Evolutionary conservation across 2,329 filamentous ascomycete species (phyloP), one percentile per base, ranked within the genome.

Genomic region (Penicillium italicum): DNA sequence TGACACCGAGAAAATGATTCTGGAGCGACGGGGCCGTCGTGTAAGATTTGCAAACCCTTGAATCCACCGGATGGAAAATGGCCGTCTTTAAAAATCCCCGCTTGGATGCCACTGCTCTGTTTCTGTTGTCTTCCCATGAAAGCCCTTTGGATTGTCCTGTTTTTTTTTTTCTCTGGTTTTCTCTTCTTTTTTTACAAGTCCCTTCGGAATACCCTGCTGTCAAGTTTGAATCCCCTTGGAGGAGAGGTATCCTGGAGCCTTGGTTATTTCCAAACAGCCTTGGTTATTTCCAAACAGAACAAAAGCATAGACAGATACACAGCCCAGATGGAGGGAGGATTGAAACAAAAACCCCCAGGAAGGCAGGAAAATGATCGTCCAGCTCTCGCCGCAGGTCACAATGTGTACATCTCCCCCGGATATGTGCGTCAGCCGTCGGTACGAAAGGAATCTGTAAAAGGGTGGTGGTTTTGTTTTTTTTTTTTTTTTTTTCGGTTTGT

Each of bases 1-100:
- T 78, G 83, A 86, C 66, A 94, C 90, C 49, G 90, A 94, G 76
- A 83, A 83, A 72, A 81, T 88, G 74, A 92, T 94, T 66, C 85
- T 89, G 68, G 85, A 90, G 61, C 81, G 88, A 59, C 71, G 71
- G 2, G 56, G 57, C 47, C 72, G 72, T 52, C 71, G 70, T 43
- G 69, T 74, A 56, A 71, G 71, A 60, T 74, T 74, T 55, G 65
- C 63, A 45, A 65, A 59, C 26, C 61, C 67, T 53, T 71, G 67
- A 71, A 51, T 31, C 26, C 44, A 30, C 43, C 16, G 55, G 46
- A 55, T 46, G 24, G 30, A 50, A 9, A 46, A 54, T 53, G 48
- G 38, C 60, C 58, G 30, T 50, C 37, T 50, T 40, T 44, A 18
- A 5, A 48, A 20, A n/a, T 33, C 34, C 31, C 30, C 33, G 48